phyloP scores from a whole-genome alignment of 306 rosid species.

The Ziziphus jujuba region DNA sequence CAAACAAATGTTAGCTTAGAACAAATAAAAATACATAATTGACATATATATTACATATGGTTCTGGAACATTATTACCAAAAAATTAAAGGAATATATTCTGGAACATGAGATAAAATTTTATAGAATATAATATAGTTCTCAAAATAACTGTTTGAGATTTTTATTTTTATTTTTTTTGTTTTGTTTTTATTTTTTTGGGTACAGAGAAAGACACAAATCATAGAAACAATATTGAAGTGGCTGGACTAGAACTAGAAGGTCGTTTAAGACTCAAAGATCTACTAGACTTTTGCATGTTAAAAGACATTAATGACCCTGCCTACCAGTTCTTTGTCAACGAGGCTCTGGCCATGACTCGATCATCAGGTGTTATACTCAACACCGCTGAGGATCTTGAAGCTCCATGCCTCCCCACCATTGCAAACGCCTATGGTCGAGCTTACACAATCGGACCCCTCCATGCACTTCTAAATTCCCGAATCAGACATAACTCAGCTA shows the following conservation, averaged over 20 bases:
- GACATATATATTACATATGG: too few relatives aligned
- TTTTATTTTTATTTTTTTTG: neutral
- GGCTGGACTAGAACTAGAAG: conserved; percentile 18
- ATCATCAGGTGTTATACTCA: conserved; percentile 13
- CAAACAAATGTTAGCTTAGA: too few relatives aligned
- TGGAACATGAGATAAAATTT: too few relatives aligned
- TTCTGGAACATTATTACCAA: too few relatives aligned
- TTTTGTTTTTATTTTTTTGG: neutral
- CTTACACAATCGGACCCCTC: conserved; percentile 27
- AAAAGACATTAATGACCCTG: neutral
- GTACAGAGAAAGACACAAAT: conserved; percentile 25
- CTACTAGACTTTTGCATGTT: neutral
- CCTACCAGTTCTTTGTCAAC: neutral
- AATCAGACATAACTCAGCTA: neutral
- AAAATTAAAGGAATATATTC: too few relatives aligned
- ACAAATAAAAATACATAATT: too few relatives aligned
- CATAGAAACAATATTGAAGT: neutral
- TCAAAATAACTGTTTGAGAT: too few relatives aligned
- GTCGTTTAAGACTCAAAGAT: conserved; percentile 17
- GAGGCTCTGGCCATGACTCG: neutral
- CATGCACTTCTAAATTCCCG: too few relatives aligned
- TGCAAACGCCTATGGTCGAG: neutral
- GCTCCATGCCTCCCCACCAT: neutral
- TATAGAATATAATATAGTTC: too few relatives aligned
- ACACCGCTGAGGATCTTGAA: conserved; percentile 18